phyloP scores from a whole-genome alignment of 2,329 filamentous ascomycete species.

The Chaetomium sp. region DNA sequence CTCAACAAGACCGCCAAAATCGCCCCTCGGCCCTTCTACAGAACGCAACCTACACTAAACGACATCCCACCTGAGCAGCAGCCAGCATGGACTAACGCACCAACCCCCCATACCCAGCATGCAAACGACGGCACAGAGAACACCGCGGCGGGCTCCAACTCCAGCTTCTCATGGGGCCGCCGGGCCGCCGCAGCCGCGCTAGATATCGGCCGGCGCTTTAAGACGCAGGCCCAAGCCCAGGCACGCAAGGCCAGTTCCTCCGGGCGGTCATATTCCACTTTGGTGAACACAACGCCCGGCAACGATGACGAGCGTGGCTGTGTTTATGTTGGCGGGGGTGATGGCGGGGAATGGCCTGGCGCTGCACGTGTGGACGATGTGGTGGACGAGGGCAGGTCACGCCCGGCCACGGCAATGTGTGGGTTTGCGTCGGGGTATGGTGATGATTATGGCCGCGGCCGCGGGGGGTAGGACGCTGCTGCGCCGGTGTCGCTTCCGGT shows the following conservation, averaged over 20 bases:
- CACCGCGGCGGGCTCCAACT: not conserved
- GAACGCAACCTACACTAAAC: not conserved
- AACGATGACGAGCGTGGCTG: too few relatives aligned
- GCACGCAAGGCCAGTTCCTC: not conserved
- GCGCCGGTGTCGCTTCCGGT: conserved; percentile 17
- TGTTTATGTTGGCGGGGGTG: too few relatives aligned
- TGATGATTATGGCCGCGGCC: not conserved
- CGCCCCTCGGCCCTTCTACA: not conserved
- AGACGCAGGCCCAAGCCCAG: not conserved
- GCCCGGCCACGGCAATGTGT: too few relatives aligned
- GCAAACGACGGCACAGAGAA: too few relatives aligned
- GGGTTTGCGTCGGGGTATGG: not conserved
- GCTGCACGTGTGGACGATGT: not conserved
- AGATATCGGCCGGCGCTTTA: conserved; percentile 25
- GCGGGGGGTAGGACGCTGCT: conserved; percentile 14
- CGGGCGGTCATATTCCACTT: not conserved
- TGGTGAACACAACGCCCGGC: too few relatives aligned
- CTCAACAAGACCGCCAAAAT: conserved; percentile 17
- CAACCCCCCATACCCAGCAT: too few relatives aligned
- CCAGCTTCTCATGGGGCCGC: conserved; percentile 29
- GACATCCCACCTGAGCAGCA: not conserved
- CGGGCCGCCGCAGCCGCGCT: conserved; percentile 31
- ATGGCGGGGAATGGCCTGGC: not conserved
- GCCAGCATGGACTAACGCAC: not conserved
- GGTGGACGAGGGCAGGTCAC: too few relatives aligned